Evolutionary conservation across 192 early-diverging fungal species (phyloP), one percentile per base, ranked within the genome.

Genomic region (Haplosporangium gracile): DNA sequence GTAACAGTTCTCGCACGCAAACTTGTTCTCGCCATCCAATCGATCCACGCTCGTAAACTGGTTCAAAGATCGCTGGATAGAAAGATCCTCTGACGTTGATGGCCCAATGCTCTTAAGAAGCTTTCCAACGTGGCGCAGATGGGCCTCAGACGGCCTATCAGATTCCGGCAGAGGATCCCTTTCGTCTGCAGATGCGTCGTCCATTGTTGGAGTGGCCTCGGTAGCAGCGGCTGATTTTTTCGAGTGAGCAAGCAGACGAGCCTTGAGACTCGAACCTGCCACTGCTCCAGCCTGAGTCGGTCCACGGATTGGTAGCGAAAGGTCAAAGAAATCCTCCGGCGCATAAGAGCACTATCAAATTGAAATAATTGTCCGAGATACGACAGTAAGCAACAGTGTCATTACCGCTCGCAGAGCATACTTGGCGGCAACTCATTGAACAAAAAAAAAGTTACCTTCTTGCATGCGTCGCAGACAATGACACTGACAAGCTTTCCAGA

Each of bases 401-500:
- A 15, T 18, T 1, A 0, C 39, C 13, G 15, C 53, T 68, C 15
- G 22, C 22, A 40, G 40, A 42, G 20, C 68, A 10, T 10, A 40
- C 22, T 6, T 22, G 20, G 3, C 68, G 32, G 1, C 2, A n/a
- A 2, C 11, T 22, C 49, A 57, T 3, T 38, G 24, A n/a, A 0
- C 29, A 70, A 42, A 43, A 22, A 22, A 2, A 1, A 15, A 84
- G 75, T 75, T 89, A 90, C 88, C 83, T 90, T 84, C 72, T 88
- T 88, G 88, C 95, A 95, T 2, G 81, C 70, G 45, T 94, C 92
- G 81, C 95, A 96, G 18, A 96, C 91, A 77, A 96, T 93, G 43
- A 93, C 88, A 43, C 91, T 92, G n/a, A 92, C 92, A 49, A 96
- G 80, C 75, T 90, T 85, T 51, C 95, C 95, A 5, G 91, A 91